These are phyloP conservation scores for Rhodotorula sphaerocarpa DNA, from an alignment of 768 basidiomycete genomes.

Conservation along the genomic window DNA sequence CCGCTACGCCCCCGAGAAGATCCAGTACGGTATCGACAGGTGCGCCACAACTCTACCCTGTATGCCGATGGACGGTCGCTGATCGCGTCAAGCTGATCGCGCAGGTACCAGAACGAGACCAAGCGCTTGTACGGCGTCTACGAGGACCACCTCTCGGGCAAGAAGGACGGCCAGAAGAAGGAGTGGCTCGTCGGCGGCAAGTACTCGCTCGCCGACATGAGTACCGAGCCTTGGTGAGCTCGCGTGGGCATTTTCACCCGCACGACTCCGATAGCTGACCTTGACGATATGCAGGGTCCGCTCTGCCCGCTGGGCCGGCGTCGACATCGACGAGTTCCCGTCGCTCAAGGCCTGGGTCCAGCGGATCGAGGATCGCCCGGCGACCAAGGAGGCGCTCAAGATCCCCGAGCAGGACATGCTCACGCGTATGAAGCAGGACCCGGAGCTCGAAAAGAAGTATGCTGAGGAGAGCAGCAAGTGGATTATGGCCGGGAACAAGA, in stretches of 20 bases:
- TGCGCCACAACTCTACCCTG: neutral
- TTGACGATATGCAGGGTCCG: no score
- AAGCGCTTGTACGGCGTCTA: conserved; percentile 30
- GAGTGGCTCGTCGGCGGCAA: conserved; percentile 35
- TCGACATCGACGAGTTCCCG: no score
- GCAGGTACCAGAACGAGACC: conserved; percentile 34
- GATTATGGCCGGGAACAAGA: neutral
- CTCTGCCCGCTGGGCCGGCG: no score
- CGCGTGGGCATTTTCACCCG: neutral
- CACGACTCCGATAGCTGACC: neutral
- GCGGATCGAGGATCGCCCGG: no score
- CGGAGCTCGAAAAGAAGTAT: conserved; percentile 6
- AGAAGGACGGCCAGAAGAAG: conserved; percentile 21
- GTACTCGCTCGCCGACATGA: conserved; percentile 35
- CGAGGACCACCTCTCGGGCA: conserved; percentile 27
- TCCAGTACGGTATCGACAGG: conserved; percentile 30
- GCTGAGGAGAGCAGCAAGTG: conserved; percentile 9
- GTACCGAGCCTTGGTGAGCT: conserved; percentile 5
- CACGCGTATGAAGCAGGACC: conserved; percentile 8
- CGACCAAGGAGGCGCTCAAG: conserved; percentile 18
- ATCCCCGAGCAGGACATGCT: conserved; percentile 21
- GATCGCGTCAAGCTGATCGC: neutral
- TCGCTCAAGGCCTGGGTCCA: no score
- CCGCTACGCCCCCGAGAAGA: conserved; percentile 38
- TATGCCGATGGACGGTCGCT: no score